Evolutionary conservation across 2,329 filamentous ascomycete species (phyloP).

Genomic region (Aureobasidium pullulans): DNA sequence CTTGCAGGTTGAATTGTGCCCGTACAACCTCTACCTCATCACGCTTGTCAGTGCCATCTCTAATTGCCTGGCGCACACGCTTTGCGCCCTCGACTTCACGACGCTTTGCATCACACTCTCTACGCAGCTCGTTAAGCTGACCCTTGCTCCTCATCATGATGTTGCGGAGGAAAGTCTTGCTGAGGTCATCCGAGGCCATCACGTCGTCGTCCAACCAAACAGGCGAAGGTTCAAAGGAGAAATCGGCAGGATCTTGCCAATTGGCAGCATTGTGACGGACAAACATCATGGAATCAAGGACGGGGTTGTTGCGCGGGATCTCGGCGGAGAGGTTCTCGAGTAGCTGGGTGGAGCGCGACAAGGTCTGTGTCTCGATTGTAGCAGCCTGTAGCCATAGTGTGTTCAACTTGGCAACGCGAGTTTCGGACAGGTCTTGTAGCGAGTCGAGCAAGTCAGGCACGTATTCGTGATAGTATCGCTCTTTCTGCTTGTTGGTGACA

Average conservation of each 20-base stretch:
- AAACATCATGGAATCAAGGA: conserved; percentile 97
- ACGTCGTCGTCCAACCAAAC: conserved; percentile 91
- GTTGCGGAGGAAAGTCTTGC: conserved; percentile 87
- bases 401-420: conserved; percentile 76
- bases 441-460: conserved; percentile 85
- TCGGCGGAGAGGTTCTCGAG: conserved; percentile 68
- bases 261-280: conserved; percentile 78
- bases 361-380: conserved; percentile 69
- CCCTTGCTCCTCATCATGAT: conserved; percentile 84
- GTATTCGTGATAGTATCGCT: conserved; percentile 95
- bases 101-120: conserved; percentile 78
- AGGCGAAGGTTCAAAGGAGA: conserved; percentile 85
- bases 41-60: conserved; percentile 77
- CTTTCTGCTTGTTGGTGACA: conserved; percentile 95
- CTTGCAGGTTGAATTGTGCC: conserved; percentile 76
- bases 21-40: conserved; percentile 82
- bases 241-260: conserved; percentile 78
- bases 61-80: conserved; percentile 64
- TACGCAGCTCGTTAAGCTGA: conserved; percentile 69
- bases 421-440: conserved; percentile 88
- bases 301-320: conserved; percentile 78
- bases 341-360: conserved; percentile 65
- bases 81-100: conserved; percentile 77
- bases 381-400: conserved; percentile 75
- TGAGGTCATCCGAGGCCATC: conserved; percentile 79